These are phyloP conservation scores for Boletus sp. DNA, from an alignment of 768 basidiomycete species.

Conservation along the genomic window DNA sequence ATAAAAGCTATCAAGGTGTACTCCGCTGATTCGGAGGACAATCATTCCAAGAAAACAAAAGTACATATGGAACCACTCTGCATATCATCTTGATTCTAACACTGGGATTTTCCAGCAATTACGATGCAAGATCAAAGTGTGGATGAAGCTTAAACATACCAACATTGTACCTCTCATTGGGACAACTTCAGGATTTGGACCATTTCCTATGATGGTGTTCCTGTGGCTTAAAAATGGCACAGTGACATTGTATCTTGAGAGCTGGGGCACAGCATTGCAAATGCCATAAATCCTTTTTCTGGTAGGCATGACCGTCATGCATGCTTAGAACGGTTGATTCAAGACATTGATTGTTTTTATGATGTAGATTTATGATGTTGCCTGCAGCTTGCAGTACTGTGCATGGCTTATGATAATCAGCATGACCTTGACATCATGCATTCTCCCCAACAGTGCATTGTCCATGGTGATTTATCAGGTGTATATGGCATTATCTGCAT, in stretches of 20 bases:
- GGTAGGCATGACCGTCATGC: background rate
- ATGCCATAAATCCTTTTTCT: background rate
- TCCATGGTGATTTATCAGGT: background rate
- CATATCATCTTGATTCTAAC: background rate
- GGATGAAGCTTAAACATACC: constrained; percentile 4
- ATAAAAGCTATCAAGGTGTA: constrained; percentile 6
- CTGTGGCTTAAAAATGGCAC: background rate
- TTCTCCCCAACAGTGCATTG: background rate
- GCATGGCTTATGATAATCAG: background rate
- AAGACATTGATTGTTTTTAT: background rate
- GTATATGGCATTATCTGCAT: background rate
- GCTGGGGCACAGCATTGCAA: background rate
- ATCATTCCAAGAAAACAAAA: background rate
- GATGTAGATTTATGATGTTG: background rate
- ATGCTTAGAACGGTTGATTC: background rate
- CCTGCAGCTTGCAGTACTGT: background rate
- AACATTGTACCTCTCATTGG: background rate
- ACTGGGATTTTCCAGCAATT: background rate
- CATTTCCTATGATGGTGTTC: background rate
- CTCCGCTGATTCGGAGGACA: background rate
- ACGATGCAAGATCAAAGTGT: background rate
- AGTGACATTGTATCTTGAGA: background rate
- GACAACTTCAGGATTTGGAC: background rate
- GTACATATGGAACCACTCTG: background rate
- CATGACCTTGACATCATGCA: background rate